These are phyloP conservation scores for Gnomoniopsis sp. DNA, from an alignment of 2,329 filamentous ascomycete species.

Conservation along the genomic window DNA sequence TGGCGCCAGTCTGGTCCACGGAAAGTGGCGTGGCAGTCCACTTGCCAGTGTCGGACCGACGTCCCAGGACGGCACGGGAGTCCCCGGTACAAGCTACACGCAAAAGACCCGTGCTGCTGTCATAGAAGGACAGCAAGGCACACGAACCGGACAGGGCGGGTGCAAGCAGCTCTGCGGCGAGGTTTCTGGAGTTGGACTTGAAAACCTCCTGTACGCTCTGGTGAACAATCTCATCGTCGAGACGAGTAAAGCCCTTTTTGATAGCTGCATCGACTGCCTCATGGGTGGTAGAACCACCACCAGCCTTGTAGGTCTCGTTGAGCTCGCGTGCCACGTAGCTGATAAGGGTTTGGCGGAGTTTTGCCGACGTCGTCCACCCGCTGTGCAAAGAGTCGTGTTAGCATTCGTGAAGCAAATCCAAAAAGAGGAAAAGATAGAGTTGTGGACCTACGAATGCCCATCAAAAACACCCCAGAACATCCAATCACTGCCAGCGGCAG, in stretches of 20 bases:
- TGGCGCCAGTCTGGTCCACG: constrained; percentile 90
- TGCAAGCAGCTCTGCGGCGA: constrained; percentile 85
- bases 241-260: constrained; percentile 81
- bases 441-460: constrained; percentile 75
- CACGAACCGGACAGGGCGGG: constrained; percentile 97
- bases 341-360: constrained; percentile 87
- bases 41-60: constrained; percentile 73
- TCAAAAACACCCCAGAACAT: constrained; percentile 99
- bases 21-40: constrained; percentile 91
- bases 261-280: constrained; percentile 87
- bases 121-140: constrained; percentile 93
- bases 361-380: constrained; percentile 97
- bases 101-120: constrained; percentile 79
- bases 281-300: constrained; percentile 62
- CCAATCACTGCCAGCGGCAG: constrained; percentile 73
- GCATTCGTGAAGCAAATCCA: background rate
- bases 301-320: constrained; percentile 84
- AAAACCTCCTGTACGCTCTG: constrained; percentile 89
- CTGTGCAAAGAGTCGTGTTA: constrained; percentile 43
- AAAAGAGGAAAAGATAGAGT: background rate
- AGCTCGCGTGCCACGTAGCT: constrained; percentile 90
- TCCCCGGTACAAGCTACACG: constrained; percentile 96
- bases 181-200: constrained; percentile 82
- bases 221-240: constrained; percentile 93
- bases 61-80: constrained; percentile 89